Evolutionary conservation across 225 moss, liverwort and hornwort species (phyloP).

Genomic region (Asterella californica): DNA sequence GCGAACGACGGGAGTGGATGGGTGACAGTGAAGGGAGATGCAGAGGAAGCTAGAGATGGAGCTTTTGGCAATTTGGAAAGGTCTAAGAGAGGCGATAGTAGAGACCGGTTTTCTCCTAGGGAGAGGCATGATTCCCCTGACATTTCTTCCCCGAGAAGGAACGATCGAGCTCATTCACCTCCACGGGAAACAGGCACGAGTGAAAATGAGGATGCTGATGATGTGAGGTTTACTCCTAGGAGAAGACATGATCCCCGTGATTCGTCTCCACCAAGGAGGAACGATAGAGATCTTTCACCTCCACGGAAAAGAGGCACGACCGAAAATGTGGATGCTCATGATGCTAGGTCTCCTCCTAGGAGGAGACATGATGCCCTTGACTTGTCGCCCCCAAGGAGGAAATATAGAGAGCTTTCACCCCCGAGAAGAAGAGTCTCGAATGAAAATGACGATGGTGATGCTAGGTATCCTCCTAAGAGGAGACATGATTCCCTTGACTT

Average conservation of each 20-base stretch:
- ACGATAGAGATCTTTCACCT: constrained; percentile 17
- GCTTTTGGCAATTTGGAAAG: neutral
- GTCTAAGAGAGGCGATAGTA: neutral
- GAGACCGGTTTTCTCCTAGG: neutral
- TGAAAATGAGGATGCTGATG: too few relatives aligned
- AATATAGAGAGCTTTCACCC: constrained; percentile 20
- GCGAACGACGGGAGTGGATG: constrained; percentile 92
- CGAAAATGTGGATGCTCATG: neutral
- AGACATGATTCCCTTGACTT: constrained; percentile 8
- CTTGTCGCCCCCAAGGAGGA: constrained; percentile 33
- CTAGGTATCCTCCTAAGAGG: constrained; percentile 34
- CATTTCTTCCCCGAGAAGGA: constrained; percentile 13
- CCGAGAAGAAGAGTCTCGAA: constrained; percentile 3
- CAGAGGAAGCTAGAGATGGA: neutral
- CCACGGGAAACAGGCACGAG: too few relatives aligned
- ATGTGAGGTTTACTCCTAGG: too few relatives aligned
- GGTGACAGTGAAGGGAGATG: constrained; percentile 51
- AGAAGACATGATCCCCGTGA: too few relatives aligned
- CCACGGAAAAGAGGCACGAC: constrained; percentile 26
- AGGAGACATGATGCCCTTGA: constrained; percentile 23
- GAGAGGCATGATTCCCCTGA: constrained; percentile 27
- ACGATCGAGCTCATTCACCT: constrained; percentile 25
- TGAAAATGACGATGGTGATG: too few relatives aligned
- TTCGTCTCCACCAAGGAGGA: constrained; percentile 24
- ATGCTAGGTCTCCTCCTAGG: constrained; percentile 25